Percentiles rank a stretch among this genome's conserved stretches.
Conservation (phyloP, 768 basidiomycete species). For the Tricholomella constricta region DNA sequence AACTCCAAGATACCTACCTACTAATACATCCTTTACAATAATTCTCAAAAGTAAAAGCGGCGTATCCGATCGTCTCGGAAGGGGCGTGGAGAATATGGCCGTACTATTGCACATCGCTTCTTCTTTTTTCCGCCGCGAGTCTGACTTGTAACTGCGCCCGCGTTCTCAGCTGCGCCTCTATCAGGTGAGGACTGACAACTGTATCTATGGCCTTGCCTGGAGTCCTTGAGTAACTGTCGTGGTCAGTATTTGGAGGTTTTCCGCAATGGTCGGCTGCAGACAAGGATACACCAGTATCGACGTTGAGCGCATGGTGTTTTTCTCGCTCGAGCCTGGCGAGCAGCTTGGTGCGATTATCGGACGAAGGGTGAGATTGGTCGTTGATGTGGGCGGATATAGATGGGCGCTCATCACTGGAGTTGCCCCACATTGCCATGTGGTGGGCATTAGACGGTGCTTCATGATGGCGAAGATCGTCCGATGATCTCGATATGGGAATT, state of each 20-base stretch:
- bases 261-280: too few species aligned
- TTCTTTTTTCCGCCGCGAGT: conserved; percentile 46
- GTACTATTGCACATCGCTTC: neutral
- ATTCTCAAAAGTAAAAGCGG: neutral
- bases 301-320: conserved; percentile 31
- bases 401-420: conserved; percentile 17
- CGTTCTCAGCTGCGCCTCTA: conserved; percentile 48
- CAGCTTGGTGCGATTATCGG: conserved; percentile 37
- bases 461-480: conserved; percentile 11
- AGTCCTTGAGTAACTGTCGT: conserved; percentile 8
- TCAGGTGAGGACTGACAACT: conserved; percentile 22
- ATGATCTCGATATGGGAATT: conserved; percentile 1
- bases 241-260: too few species aligned
- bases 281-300: neutral
- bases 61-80: neutral
- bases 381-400: conserved; percentile 10
- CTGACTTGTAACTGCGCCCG: conserved; percentile 51
- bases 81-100: conserved; percentile 1
- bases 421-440: conserved; percentile 12
- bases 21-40: conserved; percentile 1
- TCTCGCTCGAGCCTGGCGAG: conserved; percentile 46
- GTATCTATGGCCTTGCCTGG: neutral
- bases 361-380: conserved; percentile 11
- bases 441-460: neutral
- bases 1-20: conserved; percentile 3